Evolutionary conservation across 2,329 filamentous ascomycete species (phyloP).

Genomic region (Ophiocordyceps camponoti-saundersi): DNA sequence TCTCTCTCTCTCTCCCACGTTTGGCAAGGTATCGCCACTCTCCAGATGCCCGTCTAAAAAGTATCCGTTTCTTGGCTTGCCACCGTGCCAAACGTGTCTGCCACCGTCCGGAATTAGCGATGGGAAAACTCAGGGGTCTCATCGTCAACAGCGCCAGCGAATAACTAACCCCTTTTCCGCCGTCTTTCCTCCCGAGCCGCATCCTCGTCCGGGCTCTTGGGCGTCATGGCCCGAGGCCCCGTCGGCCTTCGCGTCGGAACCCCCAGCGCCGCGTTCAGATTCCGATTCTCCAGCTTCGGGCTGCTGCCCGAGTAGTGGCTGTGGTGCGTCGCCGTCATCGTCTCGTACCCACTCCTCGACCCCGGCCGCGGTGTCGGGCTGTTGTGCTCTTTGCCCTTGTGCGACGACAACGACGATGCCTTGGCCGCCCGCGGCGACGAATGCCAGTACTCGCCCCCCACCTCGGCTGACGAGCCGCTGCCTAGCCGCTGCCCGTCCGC

Average conservation of each 20-base stretch:
- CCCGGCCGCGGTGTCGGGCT: conserved; percentile 40
- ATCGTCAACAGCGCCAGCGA: too few species aligned
- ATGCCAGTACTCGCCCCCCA: background rate
- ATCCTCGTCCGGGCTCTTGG: conserved; percentile 31
- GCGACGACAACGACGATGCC: conserved; percentile 17
- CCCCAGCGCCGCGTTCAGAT: conserved; percentile 34
- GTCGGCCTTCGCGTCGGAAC: conserved; percentile 36
- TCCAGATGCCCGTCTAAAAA: conserved; percentile 8
- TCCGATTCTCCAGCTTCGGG: conserved; percentile 38
- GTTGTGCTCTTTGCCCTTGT: conserved; percentile 23
- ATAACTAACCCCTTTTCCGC: conserved; percentile 35
- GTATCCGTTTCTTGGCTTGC: conserved; percentile 18
- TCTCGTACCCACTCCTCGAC: conserved; percentile 36
- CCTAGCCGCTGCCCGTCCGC: conserved; percentile 30
- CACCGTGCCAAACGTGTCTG: conserved; percentile 11
- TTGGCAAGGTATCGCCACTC: background rate
- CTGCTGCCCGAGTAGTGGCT: conserved; percentile 38
- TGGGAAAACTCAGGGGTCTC: too few species aligned
- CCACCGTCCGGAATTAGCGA: background rate
- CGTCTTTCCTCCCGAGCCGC: conserved; percentile 28
- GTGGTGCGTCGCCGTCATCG: conserved; percentile 25
- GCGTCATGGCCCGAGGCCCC: conserved; percentile 44
- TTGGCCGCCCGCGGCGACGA: too few species aligned
- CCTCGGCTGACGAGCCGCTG: conserved; percentile 18
- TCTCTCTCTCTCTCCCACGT: too few species aligned